Evolutionary conservation across 2,329 filamentous ascomycete genomes (phyloP).

Genomic region (Beauveria australis): DNA sequence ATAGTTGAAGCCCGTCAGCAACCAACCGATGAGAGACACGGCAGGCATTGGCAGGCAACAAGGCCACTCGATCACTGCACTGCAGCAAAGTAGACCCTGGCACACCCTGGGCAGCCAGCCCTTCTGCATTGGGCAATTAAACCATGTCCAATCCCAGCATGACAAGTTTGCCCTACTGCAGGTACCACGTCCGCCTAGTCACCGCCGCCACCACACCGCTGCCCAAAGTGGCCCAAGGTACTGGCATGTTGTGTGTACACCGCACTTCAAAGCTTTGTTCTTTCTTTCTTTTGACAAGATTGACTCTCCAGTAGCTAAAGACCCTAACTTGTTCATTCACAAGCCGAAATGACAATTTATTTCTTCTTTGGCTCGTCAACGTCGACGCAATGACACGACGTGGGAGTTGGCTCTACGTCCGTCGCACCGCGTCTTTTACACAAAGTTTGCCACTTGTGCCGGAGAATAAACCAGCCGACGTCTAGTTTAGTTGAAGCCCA

Average conservation of each 20-base stretch:
- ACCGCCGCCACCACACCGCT: constrained; percentile 9
- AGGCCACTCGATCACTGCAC: no score
- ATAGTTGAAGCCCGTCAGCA: not conserved
- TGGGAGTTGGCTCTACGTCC: no score
- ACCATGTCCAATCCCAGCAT: not conserved
- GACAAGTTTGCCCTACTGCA: constrained; percentile 3
- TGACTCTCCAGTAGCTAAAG: not conserved
- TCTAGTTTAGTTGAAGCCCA: no score
- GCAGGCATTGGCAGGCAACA: no score
- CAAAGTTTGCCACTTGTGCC: no score
- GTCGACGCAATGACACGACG: no score
- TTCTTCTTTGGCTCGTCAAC: no score
- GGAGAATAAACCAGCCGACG: no score
- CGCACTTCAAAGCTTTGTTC: not conserved
- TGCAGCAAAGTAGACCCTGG: not conserved
- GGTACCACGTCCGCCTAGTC: constrained; percentile 1
- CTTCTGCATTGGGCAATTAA: not conserved
- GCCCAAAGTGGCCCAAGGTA: constrained; percentile 2
- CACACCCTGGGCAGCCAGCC: not conserved
- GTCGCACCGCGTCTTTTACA: no score
- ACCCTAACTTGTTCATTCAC: not conserved
- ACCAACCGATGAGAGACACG: not conserved
- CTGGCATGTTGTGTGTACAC: not conserved
- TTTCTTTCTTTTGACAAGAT: no score
- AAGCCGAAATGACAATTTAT: no score